phyloP scores from a whole-genome alignment of 164 flowering plant species.

The Stephania cephalantha region DNA sequence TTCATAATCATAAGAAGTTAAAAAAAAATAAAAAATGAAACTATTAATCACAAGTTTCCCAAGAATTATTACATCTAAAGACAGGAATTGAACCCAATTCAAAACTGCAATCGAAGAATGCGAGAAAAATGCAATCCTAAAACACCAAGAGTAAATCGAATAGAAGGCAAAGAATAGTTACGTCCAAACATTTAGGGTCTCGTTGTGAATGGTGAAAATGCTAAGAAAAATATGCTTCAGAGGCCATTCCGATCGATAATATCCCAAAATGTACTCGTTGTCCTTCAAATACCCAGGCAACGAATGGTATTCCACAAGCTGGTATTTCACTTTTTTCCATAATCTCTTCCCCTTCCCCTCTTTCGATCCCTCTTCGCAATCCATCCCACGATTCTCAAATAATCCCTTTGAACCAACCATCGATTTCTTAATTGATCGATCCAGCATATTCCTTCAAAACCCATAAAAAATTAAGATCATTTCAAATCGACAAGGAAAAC shows the following conservation, averaged over 20 bases:
- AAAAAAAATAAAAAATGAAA: too few species aligned
- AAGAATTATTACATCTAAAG: too few species aligned
- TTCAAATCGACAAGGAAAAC: neutral
- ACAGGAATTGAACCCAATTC: too few species aligned
- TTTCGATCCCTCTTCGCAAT: slow-evolving; percentile 20
- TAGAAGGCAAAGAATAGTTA: slow-evolving; percentile 31
- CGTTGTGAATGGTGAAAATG: slow-evolving; percentile 85
- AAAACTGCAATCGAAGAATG: too few species aligned
- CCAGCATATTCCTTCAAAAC: neutral
- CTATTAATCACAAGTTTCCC: too few species aligned
- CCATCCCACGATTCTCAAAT: neutral
- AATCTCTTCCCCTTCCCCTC: slow-evolving; percentile 75
- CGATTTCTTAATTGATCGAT: neutral
- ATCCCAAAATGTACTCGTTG: slow-evolving; percentile 79
- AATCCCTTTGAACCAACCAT: neutral
- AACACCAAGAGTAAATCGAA: too few species aligned
- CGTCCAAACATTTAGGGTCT: slow-evolving; percentile 99
- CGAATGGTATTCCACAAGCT: slow-evolving; percentile 87
- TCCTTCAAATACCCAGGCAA: slow-evolving; percentile 91
- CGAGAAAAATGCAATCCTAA: too few species aligned
- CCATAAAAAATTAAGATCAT: neutral
- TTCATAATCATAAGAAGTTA: too few species aligned
- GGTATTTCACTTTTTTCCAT: slow-evolving; percentile 91
- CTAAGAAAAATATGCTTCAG: slow-evolving; percentile 76
- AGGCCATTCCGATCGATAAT: slow-evolving; percentile 94